These are phyloP conservation scores for Nasturtium officinale DNA, from an alignment of 345 rosid species.

Conservation along the genomic window DNA sequence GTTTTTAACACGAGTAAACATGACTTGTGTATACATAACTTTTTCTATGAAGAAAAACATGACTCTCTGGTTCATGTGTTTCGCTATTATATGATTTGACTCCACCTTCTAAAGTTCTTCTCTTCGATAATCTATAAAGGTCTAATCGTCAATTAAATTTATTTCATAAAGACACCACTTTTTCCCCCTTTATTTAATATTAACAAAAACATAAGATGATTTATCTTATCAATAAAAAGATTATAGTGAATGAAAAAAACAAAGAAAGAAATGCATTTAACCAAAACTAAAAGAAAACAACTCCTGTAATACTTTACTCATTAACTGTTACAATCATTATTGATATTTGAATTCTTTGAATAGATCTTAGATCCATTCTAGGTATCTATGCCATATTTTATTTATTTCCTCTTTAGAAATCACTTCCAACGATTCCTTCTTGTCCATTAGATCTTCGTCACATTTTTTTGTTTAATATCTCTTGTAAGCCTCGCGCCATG, in stretches of 20 bases:
- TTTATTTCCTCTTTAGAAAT: slow-evolving; percentile 7
- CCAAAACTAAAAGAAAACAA: slow-evolving; percentile 6
- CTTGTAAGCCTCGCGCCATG: neutral
- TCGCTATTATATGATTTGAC: neutral
- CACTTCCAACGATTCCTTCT: slow-evolving; percentile 27
- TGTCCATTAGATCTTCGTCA: slow-evolving; percentile 28
- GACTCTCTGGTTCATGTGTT: neutral
- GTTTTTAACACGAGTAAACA: neutral
- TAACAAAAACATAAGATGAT: neutral
- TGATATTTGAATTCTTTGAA: slow-evolving; percentile 12
- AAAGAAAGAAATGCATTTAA: neutral
- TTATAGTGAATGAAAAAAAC: neutral
- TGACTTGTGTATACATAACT: neutral
- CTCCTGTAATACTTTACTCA: slow-evolving; percentile 4
- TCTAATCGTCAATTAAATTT: neutral
- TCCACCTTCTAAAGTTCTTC: neutral
- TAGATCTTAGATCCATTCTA: slow-evolving; percentile 44
- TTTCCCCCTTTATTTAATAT: neutral
- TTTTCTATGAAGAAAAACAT: neutral
- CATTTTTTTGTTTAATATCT: neutral
- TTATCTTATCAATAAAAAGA: neutral
- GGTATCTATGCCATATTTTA: slow-evolving; percentile 20
- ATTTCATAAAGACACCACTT: neutral
- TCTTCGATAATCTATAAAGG: neutral
- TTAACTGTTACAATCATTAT: neutral